phyloP scores from a whole-genome alignment of 2,329 filamentous ascomycete genomes.

The Tolypocladium amazonense region DNA sequence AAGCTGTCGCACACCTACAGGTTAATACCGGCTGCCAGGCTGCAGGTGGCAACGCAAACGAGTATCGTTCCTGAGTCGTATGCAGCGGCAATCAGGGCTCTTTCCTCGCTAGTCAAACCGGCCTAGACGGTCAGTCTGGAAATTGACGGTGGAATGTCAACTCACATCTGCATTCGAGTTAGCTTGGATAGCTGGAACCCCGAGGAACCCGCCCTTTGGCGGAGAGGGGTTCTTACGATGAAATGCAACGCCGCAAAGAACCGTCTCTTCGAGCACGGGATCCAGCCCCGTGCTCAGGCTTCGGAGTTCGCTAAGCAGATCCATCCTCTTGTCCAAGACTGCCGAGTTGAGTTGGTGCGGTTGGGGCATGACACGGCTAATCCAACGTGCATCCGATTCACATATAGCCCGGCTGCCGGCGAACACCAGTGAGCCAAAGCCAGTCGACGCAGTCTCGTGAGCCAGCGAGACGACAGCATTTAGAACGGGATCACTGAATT shows the following conservation, averaged over 20 bases:
- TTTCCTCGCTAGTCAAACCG: conserved; percentile 64
- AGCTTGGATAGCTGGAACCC: neutral
- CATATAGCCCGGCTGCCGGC: conserved; percentile 58
- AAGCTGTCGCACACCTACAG: conserved; percentile 26
- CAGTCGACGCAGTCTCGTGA: conserved; percentile 55
- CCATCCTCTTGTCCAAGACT: conserved; percentile 46
- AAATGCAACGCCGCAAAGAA: conserved; percentile 60
- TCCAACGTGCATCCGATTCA: conserved; percentile 56
- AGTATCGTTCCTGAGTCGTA: conserved; percentile 60
- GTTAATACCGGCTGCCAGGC: conserved; percentile 75
- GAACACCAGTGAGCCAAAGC: conserved; percentile 64
- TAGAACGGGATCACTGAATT: conserved; percentile 52
- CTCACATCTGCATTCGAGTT: conserved; percentile 23
- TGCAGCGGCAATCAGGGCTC: conserved; percentile 58
- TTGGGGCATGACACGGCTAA: conserved; percentile 55
- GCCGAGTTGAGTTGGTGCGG: conserved; percentile 31
- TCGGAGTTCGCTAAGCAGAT: conserved; percentile 55
- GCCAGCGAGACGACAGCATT: conserved; percentile 64
- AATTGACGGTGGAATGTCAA: neutral
- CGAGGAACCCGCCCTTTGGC: neutral
- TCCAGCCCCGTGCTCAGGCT: conserved; percentile 59
- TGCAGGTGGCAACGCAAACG: conserved; percentile 67
- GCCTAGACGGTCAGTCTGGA: conserved; percentile 30
- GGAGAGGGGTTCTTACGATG: conserved; percentile 45
- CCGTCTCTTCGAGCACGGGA: conserved; percentile 50